Conservation (phyloP, 305 asterid species). For the Striga hermonthica region DNA sequence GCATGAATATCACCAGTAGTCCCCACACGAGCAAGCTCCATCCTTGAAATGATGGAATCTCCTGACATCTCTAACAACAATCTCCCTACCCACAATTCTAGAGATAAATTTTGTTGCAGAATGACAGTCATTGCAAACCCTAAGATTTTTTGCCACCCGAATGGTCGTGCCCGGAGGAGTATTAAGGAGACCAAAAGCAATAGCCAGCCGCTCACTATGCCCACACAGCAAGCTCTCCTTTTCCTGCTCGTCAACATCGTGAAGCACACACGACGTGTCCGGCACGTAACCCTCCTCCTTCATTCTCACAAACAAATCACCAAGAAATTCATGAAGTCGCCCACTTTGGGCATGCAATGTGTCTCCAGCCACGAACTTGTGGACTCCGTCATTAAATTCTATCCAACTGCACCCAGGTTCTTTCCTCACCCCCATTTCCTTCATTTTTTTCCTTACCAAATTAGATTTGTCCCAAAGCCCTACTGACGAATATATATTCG, state of each 20-base stretch:
- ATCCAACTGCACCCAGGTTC: conserved; percentile 93
- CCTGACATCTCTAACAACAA: conserved; percentile 71
- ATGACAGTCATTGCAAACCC: conserved; percentile 79
- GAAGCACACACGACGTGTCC: conserved; percentile 81
- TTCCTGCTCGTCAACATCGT: conserved; percentile 64
- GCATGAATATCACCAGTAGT: conserved; percentile 56
- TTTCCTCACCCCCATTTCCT: conserved; percentile 56
- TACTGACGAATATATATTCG: conserved; percentile 67
- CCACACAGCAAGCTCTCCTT: conserved; percentile 71
- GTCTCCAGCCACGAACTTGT: conserved; percentile 75
- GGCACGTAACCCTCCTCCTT: conserved; percentile 72
- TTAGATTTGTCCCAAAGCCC: conserved; percentile 68
- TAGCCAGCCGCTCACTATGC: conserved; percentile 79
- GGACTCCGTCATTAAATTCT: conserved; percentile 59
- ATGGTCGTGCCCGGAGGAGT: conserved; percentile 55
- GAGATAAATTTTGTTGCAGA: conserved; percentile 66
- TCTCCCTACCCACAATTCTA: conserved; percentile 54
- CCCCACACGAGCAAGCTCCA: conserved; percentile 75
- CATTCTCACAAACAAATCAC: conserved; percentile 47
- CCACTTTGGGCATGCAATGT: conserved; percentile 55
- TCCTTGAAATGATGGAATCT: conserved; percentile 72
- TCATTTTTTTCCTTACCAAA: conserved; percentile 60
- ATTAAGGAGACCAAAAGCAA: conserved; percentile 72
- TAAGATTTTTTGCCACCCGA: conserved; percentile 68
- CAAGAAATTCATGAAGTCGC: conserved; percentile 47